A percentile compares a stretch with the other conserved stretches of the same genome.
phyloP scores from a whole-genome alignment of 257 asterid species.

The Thymus quinquecostatus region DNA sequence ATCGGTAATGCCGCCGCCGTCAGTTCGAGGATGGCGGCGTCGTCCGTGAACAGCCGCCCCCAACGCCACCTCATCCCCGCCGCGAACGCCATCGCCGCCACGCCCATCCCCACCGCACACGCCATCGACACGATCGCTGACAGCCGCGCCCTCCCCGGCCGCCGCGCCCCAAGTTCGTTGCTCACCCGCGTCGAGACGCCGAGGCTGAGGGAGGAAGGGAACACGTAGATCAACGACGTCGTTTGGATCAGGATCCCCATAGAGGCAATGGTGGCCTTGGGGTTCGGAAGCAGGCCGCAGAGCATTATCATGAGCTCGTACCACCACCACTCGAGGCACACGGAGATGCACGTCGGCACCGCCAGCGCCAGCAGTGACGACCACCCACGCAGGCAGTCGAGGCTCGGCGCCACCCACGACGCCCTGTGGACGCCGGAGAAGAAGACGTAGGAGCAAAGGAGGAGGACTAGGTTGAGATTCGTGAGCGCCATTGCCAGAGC shows the following conservation, averaged over 20 bases:
- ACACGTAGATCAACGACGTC: conserved; percentile 81
- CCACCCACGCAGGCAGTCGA: conserved; percentile 79
- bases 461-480: conserved; percentile 61
- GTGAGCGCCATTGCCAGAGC: conserved; percentile 89
- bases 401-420: conserved; percentile 73
- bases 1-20: conserved; percentile 82
- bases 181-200: conserved; percentile 86
- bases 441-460: conserved; percentile 55
- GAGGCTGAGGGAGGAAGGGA: conserved; percentile 77
- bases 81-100: conserved; percentile 70
- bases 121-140: conserved; percentile 61
- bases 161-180: conserved; percentile 74
- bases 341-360: conserved; percentile 82
- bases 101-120: conserved; percentile 59
- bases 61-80: conserved; percentile 63
- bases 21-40: conserved; percentile 65
- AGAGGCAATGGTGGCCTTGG: conserved; percentile 77
- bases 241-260: conserved; percentile 94
- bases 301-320: conserved; percentile 88
- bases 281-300: conserved; percentile 71
- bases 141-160: conserved; percentile 65
- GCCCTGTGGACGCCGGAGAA: conserved; percentile 65
- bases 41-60: conserved; percentile 75
- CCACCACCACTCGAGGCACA: conserved; percentile 99
- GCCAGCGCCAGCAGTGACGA: conserved; percentile 60